A percentile compares a stretch with the other conserved stretches of the same genome.
These are phyloP conservation scores for Capsicum baccatum DNA, from an alignment of 257 asterid genomes.

Conservation along the genomic window DNA sequence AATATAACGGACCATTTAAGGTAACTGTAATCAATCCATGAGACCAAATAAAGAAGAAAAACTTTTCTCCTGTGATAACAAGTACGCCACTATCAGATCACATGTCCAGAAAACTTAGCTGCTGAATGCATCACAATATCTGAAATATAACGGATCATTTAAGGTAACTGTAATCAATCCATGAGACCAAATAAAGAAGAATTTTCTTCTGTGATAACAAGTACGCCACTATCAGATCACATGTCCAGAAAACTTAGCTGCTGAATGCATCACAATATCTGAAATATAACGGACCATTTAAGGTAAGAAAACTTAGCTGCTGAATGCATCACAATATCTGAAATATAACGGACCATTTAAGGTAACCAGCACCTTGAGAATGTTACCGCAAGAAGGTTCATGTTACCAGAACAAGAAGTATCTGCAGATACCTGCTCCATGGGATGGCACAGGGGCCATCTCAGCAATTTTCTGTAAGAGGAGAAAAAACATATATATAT, in stretches of 20 bases:
- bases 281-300: too few relatives aligned
- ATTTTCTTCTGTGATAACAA: slow-evolving; percentile 74
- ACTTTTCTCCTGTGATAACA: slow-evolving; percentile 80
- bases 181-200: too few relatives aligned
- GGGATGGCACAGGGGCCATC: not conserved
- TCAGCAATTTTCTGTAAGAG: not conserved
- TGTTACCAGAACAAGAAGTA: slow-evolving; percentile 2
- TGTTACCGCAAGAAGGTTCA: not conserved
- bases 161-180: not conserved
- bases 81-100: slow-evolving; percentile 87
- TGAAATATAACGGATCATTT: too few relatives aligned
- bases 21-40: not conserved
- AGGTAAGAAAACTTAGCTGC: slow-evolving; percentile 90
- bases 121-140: slow-evolving; percentile 49
- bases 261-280: slow-evolving; percentile 43
- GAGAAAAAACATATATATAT: not conserved
- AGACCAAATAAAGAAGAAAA: not conserved
- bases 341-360: not conserved
- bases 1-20: not conserved
- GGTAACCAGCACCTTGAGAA: not conserved
- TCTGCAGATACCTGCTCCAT: slow-evolving; percentile 2
- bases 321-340: slow-evolving; percentile 36
- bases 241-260: slow-evolving; percentile 91
- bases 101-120: slow-evolving; percentile 90
- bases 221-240: slow-evolving; percentile 88